Base-by-base conservation (phyloP, 768 basidiomycete species). In the Saitozyma sp. region DNA sequence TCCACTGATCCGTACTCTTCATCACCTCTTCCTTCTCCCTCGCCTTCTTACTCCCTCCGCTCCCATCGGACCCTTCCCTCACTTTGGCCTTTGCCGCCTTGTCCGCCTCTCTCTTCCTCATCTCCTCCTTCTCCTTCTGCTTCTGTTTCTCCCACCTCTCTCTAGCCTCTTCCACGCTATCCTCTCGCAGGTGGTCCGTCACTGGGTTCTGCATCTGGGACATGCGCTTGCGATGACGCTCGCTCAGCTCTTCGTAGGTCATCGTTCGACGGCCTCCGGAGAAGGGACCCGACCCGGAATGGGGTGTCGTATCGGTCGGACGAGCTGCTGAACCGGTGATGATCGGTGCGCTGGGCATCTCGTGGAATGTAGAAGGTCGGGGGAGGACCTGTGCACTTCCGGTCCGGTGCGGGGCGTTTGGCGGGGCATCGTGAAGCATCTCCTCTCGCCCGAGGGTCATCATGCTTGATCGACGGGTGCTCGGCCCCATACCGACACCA, bases 161-260 rank as follows among this genome's bases (percentile, higher is more conserved):
- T 73, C 86, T 87, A 11, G 91, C 92, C n/a, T 85, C 86, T 59
- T 84, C 84, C 16, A 93, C 68, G 38, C 89, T 85, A 0, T 88
- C 84, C 73, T 92, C 89, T 72, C 85, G 86, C 80, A 88, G 86
- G 2, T 88, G 87, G 67, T 86, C 84, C n/a, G 89, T 92, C 40
- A 96, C 80, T 6, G 92, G 92, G 45, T 84, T 86, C 80, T 96
- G 92, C 66, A 96, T 76, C 71, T 87, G 86, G 41, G 84, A 84
- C 82, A 96, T 84, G 80, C 91, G 90, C 80, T 89, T 87, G 54
- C 89, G 85, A 70, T 95, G 92, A 16, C 92, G 83, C 68, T 91
- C 90, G 52, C 86, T 87, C 40, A 95, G 83, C 75, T 95, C 91
- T 78, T 94, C 92, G 75, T 89, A 91, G 1, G 92, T 91, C 61